Conservation (phyloP, 2,329 filamentous ascomycete species). For the Fusarium kyushuense region DNA sequence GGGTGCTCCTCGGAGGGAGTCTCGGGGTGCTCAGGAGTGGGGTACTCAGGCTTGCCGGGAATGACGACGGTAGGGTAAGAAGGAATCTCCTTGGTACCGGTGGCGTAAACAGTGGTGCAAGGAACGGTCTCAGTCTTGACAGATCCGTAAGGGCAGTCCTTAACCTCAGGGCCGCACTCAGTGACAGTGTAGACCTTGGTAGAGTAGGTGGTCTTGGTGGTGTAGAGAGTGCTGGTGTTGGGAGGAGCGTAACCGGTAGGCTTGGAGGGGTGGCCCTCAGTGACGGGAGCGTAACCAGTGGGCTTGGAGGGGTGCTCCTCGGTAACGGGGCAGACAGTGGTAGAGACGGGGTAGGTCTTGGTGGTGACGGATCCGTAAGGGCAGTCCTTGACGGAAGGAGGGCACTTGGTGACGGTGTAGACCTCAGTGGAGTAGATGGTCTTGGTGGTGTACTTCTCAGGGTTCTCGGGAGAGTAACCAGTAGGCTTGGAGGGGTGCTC, state of each 20-base stretch:
- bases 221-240: slow-evolving; percentile 45
- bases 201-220: slow-evolving; percentile 50
- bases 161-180: slow-evolving; percentile 47
- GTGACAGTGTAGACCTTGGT: slow-evolving; percentile 53
- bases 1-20: slow-evolving; percentile 3
- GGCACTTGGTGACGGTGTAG: slow-evolving; percentile 35
- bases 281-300: slow-evolving; percentile 31
- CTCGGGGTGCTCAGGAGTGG: slow-evolving; percentile 8
- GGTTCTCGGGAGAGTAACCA: slow-evolving; percentile 44
- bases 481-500: slow-evolving; percentile 37
- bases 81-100: slow-evolving; percentile 38
- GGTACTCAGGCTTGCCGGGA: slow-evolving; percentile 24
- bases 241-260: slow-evolving; percentile 37
- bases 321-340: slow-evolving; percentile 38
- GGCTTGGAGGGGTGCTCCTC: slow-evolving; percentile 34
- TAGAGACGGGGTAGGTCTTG: slow-evolving; percentile 36
- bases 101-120: slow-evolving; percentile 31
- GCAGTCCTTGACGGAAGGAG: slow-evolving; percentile 51
- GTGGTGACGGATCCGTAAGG: slow-evolving; percentile 36
- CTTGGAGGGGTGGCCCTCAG: slow-evolving; percentile 28
- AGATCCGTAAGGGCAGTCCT: slow-evolving; percentile 51
- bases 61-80: slow-evolving; percentile 33
- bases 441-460: slow-evolving; percentile 46
- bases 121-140: slow-evolving; percentile 45
- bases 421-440: slow-evolving; percentile 35